Evolutionary conservation across 1,139 yeast species (phyloP).

Genomic region (Blastobotrys proliferans): DNA sequence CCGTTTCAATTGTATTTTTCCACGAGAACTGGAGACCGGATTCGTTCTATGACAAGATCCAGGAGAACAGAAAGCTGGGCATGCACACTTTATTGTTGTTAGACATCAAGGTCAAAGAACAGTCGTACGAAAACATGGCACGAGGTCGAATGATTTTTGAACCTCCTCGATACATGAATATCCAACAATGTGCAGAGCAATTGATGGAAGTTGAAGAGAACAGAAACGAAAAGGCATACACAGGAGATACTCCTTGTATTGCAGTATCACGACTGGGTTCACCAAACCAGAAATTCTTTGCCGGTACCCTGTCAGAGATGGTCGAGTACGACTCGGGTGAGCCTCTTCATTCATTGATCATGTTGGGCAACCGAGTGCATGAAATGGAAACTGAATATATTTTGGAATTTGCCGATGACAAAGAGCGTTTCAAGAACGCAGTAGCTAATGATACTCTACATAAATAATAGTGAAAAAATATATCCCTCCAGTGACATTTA

Average conservation of each 20-base stretch:
- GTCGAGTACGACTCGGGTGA: conserved; percentile 85
- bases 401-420: conserved; percentile 68
- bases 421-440: conserved; percentile 52
- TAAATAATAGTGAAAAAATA: conserved; percentile 20
- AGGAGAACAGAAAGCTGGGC: conserved; percentile 87
- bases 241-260: conserved; percentile 85
- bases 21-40: conserved; percentile 96
- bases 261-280: conserved; percentile 91
- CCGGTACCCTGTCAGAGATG: conserved; percentile 69
- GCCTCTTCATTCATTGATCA: conserved; percentile 86
- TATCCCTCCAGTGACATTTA: conserved; percentile 40
- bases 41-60: conserved; percentile 81
- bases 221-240: conserved; percentile 63
- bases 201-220: conserved; percentile 79
- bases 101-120: conserved; percentile 96
- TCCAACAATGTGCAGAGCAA: conserved; percentile 84
- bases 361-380: conserved; percentile 91
- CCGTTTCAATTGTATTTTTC: conserved; percentile 91
- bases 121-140: conserved; percentile 90
- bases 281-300: conserved; percentile 74
- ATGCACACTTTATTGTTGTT: conserved; percentile 82
- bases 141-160: conserved; percentile 89
- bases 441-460: conserved; percentile 54
- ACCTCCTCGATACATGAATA: conserved; percentile 95
- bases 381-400: conserved; percentile 87